Percentiles rank a stretch among this genome's conserved stretches.
phyloP scores from a whole-genome alignment of 345 rosid genomes.

The Syzygium aromaticum region DNA sequence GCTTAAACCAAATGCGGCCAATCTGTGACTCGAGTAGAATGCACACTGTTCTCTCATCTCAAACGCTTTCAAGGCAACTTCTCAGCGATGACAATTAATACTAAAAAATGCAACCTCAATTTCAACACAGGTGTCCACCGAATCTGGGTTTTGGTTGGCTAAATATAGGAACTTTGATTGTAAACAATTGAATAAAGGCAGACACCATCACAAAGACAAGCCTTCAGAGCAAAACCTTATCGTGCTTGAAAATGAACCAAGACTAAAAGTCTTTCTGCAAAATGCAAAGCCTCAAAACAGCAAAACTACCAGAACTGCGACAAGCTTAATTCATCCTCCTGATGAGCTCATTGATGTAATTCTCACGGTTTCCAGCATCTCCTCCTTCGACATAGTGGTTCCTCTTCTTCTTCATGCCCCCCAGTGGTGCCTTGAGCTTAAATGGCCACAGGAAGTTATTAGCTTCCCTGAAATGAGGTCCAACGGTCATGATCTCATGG shows the following conservation, averaged over 20 bases:
- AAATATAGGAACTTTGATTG: neutral
- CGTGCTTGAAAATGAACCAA: neutral
- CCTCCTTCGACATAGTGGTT: slow-evolving; percentile 98
- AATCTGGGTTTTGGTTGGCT: neutral
- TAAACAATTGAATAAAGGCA: neutral
- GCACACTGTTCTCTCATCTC: neutral
- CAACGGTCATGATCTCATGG: slow-evolving; percentile 84
- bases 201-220: neutral
- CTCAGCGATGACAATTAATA: neutral
- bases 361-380: slow-evolving; percentile 79
- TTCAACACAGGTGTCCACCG: neutral
- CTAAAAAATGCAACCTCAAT: neutral
- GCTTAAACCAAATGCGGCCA: neutral
- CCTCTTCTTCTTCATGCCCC: slow-evolving; percentile 86
- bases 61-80: neutral
- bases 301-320: neutral
- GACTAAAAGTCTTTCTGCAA: neutral
- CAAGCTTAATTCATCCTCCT: slow-evolving; percentile 76
- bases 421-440: slow-evolving; percentile 83
- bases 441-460: slow-evolving; percentile 90
- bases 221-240: neutral
- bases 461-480: slow-evolving; percentile 93
- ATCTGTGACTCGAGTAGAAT: neutral
- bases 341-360: slow-evolving; percentile 62
- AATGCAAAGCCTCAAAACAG: neutral